Evolutionary conservation across 768 basidiomycete species (phyloP), one percentile per base, ranked within the genome.

Genomic region (Boletales sp.): DNA sequence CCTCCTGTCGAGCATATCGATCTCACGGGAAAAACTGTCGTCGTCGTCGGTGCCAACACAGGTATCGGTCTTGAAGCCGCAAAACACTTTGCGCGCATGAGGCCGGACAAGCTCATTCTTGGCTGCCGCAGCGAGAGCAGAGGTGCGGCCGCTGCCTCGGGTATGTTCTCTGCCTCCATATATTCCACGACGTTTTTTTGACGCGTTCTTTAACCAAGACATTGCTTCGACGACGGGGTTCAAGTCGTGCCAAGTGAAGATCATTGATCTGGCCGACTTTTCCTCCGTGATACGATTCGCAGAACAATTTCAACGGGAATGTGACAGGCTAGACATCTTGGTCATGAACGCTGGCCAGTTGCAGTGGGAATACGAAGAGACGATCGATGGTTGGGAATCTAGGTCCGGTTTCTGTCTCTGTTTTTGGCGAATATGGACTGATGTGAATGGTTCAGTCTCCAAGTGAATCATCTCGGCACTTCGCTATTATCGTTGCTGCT

Each of bases 311-410:
- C 14, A 51, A 1, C 37, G 30, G 0, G 57, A 59, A 8, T 44
- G 24, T 18, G 57, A 47, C 14, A 48, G 48, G 21, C 31, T 59
- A 7, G 60, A 62, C 19, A 52, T 78, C 19, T 59, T 81, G 2
- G 65, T 79, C 11, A 69, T 72, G 59, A 79, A 79, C 27, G 76
- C 78, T 1, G 76, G 53, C 0, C 46, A 72, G 2, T 18, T 44
- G 0, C 2, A 17, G 0, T 1, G 0, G 2, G 43, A n/a, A 9
- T 70, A 68, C 30, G 34, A 59, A 7, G 40, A 54, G 9, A 74
- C 73, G 0, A 32, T 45, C 0, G 73, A 80, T 57, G 79, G 75
- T 8, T 81, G 74, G 75, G 79, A 81, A 50, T 43, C 60, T 11
- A 61, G 53, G 80, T 79, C 43, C 5, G 69, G 58, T 40, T 6